Conservation (phyloP, 2,329 filamentous ascomycete genomes). For the Paracoccidioides brasiliensis region DNA sequence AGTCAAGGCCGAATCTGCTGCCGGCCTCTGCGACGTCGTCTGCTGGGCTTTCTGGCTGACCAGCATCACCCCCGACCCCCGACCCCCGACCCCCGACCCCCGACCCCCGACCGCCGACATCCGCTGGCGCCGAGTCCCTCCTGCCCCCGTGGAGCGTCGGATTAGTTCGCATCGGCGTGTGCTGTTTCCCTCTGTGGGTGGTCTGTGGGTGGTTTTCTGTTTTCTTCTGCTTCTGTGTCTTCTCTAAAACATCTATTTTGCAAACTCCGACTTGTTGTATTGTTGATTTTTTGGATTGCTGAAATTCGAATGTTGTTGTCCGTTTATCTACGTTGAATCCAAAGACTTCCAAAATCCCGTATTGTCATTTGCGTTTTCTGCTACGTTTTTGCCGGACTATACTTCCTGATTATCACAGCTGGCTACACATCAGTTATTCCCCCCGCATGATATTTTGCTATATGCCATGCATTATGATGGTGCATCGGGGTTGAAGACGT, state of each 20-base stretch:
- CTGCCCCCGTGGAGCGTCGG: background rate
- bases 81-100: background rate
- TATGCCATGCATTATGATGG: background rate
- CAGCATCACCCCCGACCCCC: background rate
- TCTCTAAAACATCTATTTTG: too few species aligned
- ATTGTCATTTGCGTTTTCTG: too few species aligned
- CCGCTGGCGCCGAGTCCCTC: background rate
- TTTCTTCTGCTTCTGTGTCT: background rate
- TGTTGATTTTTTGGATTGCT: too few species aligned
- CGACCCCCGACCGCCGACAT: background rate
- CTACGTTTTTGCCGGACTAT: too few species aligned
- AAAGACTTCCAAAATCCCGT: too few species aligned
- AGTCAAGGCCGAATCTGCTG: too few species aligned
- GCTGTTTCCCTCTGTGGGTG: background rate
- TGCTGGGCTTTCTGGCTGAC: background rate
- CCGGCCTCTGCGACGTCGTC: background rate
- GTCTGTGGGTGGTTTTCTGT: background rate
- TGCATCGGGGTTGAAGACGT: background rate
- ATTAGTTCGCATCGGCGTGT: background rate
- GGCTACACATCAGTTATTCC: too few species aligned
- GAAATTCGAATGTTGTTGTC: too few species aligned
- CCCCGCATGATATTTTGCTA: too few species aligned
- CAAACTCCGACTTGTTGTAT: too few species aligned
- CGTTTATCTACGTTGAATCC: too few species aligned
- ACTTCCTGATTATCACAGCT: too few species aligned